phyloP scores from a whole-genome alignment of 345 rosid genomes.

The Raphanus raphanistrum region DNA sequence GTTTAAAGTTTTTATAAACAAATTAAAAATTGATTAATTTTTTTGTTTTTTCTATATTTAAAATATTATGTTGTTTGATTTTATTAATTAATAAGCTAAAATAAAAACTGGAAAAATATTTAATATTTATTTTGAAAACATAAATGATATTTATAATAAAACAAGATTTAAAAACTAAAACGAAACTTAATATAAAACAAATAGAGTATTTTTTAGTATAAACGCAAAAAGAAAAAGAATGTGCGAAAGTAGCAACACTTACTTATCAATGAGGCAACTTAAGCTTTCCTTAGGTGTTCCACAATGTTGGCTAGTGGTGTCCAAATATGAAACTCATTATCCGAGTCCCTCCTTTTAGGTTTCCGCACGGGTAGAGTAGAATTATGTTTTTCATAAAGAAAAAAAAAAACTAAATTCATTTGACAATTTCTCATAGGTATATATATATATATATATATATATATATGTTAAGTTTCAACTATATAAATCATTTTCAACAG shows the following conservation, averaged over 20 bases:
- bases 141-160: too few relatives aligned
- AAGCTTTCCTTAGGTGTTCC: constrained; percentile 29
- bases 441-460: too few relatives aligned
- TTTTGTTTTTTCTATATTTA: too few relatives aligned
- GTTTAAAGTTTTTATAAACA: too few relatives aligned
- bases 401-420: neutral
- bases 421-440: neutral
- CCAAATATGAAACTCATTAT: constrained; percentile 34
- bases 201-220: neutral
- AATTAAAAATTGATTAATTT: too few relatives aligned
- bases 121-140: too few relatives aligned
- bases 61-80: too few relatives aligned
- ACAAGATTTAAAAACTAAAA: too few relatives aligned
- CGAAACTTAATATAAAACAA: too few relatives aligned
- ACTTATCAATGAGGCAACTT: constrained; percentile 14
- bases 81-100: too few relatives aligned
- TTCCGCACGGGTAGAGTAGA: constrained; percentile 1
- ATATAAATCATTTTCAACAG: neutral
- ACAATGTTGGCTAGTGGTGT: constrained; percentile 31
- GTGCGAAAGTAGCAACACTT: constrained; percentile 14
- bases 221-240: neutral
- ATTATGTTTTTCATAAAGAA: neutral
- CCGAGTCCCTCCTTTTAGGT: neutral
- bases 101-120: too few relatives aligned
- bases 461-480: neutral